Conservation (phyloP, 2,329 filamentous ascomycete genomes). For the Claviceps sp. region DNA sequence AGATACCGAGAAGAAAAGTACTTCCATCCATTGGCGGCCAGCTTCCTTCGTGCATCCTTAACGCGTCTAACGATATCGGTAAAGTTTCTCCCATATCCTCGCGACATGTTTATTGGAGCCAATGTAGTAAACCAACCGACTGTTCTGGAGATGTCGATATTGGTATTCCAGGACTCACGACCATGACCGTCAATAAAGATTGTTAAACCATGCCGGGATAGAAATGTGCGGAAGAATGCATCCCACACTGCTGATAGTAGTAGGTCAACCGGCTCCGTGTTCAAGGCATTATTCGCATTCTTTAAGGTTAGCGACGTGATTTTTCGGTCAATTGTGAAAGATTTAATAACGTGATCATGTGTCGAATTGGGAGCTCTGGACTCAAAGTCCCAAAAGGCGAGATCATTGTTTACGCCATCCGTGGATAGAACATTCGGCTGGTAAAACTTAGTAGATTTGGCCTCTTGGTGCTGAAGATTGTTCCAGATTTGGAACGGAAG, state of each 20-base stretch:
- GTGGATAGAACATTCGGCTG: background rate
- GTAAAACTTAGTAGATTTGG: background rate
- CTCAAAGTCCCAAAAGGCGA: conserved; percentile 2
- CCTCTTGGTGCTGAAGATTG: conserved; percentile 19
- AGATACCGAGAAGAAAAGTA: conserved; percentile 1
- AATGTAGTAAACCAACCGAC: conserved; percentile 27
- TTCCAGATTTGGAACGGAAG: conserved; percentile 17
- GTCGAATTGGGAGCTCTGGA: background rate
- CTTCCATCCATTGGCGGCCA: conserved; percentile 2
- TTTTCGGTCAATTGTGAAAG: conserved; percentile 1
- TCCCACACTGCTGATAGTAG: conserved; percentile 16
- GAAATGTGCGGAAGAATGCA: conserved; percentile 18
- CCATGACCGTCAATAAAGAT: conserved; percentile 13
- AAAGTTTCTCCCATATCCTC: background rate
- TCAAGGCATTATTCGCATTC: conserved; percentile 8
- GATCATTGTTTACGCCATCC: background rate
- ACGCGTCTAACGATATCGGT: background rate
- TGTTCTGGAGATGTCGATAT: conserved; percentile 19
- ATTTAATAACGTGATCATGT: conserved; percentile 1
- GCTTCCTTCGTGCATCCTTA: background rate
- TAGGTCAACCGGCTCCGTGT: conserved; percentile 18
- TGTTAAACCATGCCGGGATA: conserved; percentile 14
- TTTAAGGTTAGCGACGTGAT: conserved; percentile 5
- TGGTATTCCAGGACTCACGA: conserved; percentile 18
- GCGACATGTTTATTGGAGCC: conserved; percentile 12